phyloP scores from a whole-genome alignment of 768 basidiomycete genomes.

The Wakefieldia striispora region DNA sequence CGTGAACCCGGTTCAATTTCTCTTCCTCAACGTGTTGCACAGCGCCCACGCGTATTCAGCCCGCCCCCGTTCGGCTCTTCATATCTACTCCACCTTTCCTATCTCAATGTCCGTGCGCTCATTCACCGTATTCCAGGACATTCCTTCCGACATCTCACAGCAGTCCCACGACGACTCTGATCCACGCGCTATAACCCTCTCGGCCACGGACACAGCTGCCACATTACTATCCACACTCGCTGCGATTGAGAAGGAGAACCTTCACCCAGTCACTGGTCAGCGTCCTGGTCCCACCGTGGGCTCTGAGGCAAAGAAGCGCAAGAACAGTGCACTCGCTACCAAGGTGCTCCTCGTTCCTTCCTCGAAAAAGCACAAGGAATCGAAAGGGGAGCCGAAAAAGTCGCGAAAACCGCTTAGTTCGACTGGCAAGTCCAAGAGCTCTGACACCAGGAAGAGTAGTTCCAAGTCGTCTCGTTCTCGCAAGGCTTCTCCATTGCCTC shows the following conservation, averaged over 20 bases:
- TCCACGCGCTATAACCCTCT: slow-evolving; percentile 20
- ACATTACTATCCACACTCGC: slow-evolving; percentile 36
- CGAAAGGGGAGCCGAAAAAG: slow-evolving; percentile 52
- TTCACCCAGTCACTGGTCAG: slow-evolving; percentile 71
- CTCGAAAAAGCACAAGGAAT: slow-evolving; percentile 44
- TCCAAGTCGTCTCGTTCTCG: slow-evolving; percentile 35
- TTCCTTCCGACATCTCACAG: slow-evolving; percentile 34
- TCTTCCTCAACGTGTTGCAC: slow-evolving; percentile 33
- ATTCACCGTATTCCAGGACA: slow-evolving; percentile 66
- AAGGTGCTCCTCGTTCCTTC: slow-evolving; percentile 42
- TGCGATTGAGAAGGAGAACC: slow-evolving; percentile 72
- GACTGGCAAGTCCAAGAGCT: slow-evolving; percentile 19
- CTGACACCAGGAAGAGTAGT: slow-evolving; percentile 41
- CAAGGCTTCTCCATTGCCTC: slow-evolving; percentile 59
- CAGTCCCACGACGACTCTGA: slow-evolving; percentile 30
- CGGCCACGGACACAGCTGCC: slow-evolving; percentile 25
- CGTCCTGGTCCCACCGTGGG: slow-evolving; percentile 42
- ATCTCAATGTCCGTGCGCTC: slow-evolving; percentile 52
- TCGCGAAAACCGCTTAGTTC: slow-evolving; percentile 48
- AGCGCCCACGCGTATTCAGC: slow-evolving; percentile 22
- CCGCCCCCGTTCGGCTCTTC: not conserved
- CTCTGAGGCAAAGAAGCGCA: slow-evolving; percentile 58
- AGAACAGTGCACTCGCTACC: slow-evolving; percentile 55
- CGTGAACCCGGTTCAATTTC: slow-evolving; percentile 18
- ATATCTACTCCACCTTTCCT: slow-evolving; percentile 9